phyloP scores from a whole-genome alignment of 305 asterid genomes.

The Fraxinus velutina region DNA sequence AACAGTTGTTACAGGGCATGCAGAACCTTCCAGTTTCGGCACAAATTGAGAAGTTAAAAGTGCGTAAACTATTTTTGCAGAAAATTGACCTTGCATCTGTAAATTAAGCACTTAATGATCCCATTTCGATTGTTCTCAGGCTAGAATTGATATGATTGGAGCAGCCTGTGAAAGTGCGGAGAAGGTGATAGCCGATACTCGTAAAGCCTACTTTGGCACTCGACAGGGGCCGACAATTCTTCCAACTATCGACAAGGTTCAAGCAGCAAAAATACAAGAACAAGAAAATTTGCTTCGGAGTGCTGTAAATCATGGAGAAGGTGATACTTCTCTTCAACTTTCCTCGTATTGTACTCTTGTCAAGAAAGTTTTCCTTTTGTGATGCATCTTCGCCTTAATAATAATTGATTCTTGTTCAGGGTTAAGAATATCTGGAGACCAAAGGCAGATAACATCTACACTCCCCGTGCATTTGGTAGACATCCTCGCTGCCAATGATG shows the following conservation, averaged over 20 bases:
- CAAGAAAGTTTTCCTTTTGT: background rate
- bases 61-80: constrained; percentile 20
- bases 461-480: constrained; percentile 88
- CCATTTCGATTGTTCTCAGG: constrained; percentile 37
- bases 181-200: constrained; percentile 81
- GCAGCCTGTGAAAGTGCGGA: constrained; percentile 96
- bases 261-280: constrained; percentile 95
- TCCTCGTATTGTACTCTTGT: background rate
- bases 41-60: constrained; percentile 82
- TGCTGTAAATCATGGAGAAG: constrained; percentile 95
- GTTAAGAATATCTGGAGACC: constrained; percentile 74
- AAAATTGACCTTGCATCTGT: constrained; percentile 2
- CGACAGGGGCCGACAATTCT: constrained; percentile 85
- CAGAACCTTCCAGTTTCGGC: constrained; percentile 65
- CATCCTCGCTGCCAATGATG: constrained; percentile 51
- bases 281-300: constrained; percentile 83
- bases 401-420: constrained; percentile 41
- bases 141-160: constrained; percentile 79
- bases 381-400: background rate
- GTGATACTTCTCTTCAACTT: constrained; percentile 26
- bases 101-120: constrained; percentile 12
- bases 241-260: constrained; percentile 90
- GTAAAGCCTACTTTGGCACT: constrained; percentile 78
- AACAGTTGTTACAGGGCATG: constrained; percentile 81
- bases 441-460: constrained; percentile 68